Evolutionary conservation across 257 asterid species (phyloP), one percentile per base, ranked within the genome.

Genomic region (Primulina tabacum): DNA sequence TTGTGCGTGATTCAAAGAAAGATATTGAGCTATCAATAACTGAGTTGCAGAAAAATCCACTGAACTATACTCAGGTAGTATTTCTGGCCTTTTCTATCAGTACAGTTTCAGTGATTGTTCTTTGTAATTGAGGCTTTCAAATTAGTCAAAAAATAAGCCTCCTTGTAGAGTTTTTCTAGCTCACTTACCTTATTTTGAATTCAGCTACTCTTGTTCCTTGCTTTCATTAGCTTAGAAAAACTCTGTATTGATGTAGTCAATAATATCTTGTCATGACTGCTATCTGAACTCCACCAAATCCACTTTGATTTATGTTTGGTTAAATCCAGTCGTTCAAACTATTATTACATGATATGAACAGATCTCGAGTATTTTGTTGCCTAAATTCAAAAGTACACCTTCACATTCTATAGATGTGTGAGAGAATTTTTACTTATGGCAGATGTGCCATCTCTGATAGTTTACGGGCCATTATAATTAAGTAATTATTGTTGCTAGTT

Each of bases 21-120:
- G 76, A 82, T 73, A 94, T 94, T 69, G 86, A 80, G 64, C 65
- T 94, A 69, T 61, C 82, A n/a, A 20, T 94, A 14, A 85, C 96
- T 9, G 99, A 94, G 85, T 76, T 89, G 84, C 98, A 91, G 86
- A 94, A 91, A 65, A 86, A 94, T 79, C 96, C 97, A 71, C 86
- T 94, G 72, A 94, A 94, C 84, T 94, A 84, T 67, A 91, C 98
- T 21, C 99, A 94, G 98, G 99, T 91, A 74, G 73, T 67, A 30
- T 58, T 73, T 60, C 40, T 8, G 60, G 67, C 59, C 43, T 17
- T 16, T 68, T 68, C 52, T 58, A 24, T 40, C 8, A 62, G 24
- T 32, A 30, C 63, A 47, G 40, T 16, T 2, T 59, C 43, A 14
- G 65, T 37, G 8, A 35, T 58, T 37, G 37, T 69, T 16, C 24